Conservation (phyloP, 306 rosid species). For the Datisca glomerata region DNA sequence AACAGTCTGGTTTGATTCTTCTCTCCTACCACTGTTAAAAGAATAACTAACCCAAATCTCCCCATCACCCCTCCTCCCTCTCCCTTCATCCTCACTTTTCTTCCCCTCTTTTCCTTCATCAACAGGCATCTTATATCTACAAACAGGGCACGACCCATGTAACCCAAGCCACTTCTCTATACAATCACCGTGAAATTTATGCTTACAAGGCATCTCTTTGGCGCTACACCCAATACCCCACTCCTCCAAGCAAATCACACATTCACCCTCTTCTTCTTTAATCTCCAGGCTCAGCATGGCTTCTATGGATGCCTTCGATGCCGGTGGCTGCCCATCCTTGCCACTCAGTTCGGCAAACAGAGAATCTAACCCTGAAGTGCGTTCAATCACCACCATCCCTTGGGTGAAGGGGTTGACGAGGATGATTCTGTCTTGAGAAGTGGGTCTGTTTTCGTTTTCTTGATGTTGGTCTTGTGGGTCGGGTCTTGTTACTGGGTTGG, state of each 20-base stretch:
- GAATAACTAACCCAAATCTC: constrained; percentile 58
- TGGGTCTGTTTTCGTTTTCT: constrained; percentile 1
- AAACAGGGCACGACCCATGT: constrained; percentile 82
- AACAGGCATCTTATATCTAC: constrained; percentile 56
- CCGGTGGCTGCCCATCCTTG: constrained; percentile 59
- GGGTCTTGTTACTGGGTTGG: constrained; percentile 3
- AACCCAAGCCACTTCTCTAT: constrained; percentile 66
- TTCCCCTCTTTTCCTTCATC: constrained; percentile 35
- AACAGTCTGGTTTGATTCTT: neutral
- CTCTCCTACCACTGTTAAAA: constrained; percentile 20
- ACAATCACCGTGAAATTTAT: constrained; percentile 48
- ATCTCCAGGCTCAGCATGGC: constrained; percentile 35
- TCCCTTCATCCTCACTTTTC: constrained; percentile 21
- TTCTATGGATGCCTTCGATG: constrained; percentile 58
- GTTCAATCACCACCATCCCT: constrained; percentile 47
- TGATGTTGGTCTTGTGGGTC: constrained; percentile 7
- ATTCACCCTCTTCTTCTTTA: constrained; percentile 31
- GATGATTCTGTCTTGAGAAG: constrained; percentile 25
- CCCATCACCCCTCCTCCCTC: constrained; percentile 20
- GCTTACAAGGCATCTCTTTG: constrained; percentile 66
- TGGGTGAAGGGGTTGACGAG: constrained; percentile 51
- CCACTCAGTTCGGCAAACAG: constrained; percentile 27
- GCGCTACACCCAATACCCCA: constrained; percentile 34
- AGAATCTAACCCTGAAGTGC: constrained; percentile 29
- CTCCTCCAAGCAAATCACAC: constrained; percentile 68